Base-by-base conservation (phyloP, 306 rosid genomes). In the Gillenia trifoliata region DNA sequence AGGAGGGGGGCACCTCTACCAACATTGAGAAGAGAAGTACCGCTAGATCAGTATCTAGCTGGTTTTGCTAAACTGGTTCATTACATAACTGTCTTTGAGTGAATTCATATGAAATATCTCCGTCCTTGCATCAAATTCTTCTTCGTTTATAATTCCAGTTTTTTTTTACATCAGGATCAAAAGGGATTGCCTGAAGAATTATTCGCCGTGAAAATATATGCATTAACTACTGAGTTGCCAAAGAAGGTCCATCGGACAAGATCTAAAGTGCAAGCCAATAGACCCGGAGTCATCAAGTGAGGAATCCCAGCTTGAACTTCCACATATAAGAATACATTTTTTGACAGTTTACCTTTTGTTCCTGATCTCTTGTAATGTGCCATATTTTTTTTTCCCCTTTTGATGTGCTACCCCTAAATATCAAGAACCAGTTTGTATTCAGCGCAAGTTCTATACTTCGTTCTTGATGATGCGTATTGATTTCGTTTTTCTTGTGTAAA, bases 201-300 rank as follows among this genome's bases (percentile, higher is more conserved):
- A 73, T 94, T 92, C 68, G 87, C 95, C 7, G 99, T 94, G 79
- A 94, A 92, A 89, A 94, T 92, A 87, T 92, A 94, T 77, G 99
- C 96, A 50, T 83, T 94, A 80, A 84, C 83, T 26, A 84, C 88
- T 0, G 96, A 94, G 0, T 63, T 73, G 75, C 96, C 95, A 22
- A 92, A 83, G 90, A 87, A 77, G 91, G 79, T 73, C 68, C 83
- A 70, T 34, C 81, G 80, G 19, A 34, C 84, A 45, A 88, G 82
- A 85, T 87, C 89, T 71, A 88, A 88, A 78, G 79, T 70, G 76
- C 79, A 77, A 65, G 75, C 84, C 68, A 91, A 94, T 77, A 87
- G 87, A 79, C 98, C 98, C 38, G 34, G 85, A 78, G 84, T 86
- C 78, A 94, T 92, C 80, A 83, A 78, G 88, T 94, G 90, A 91